Evolutionary conservation across 768 basidiomycete genomes (phyloP).

Genomic region (Mycena olivaceomarginata): DNA sequence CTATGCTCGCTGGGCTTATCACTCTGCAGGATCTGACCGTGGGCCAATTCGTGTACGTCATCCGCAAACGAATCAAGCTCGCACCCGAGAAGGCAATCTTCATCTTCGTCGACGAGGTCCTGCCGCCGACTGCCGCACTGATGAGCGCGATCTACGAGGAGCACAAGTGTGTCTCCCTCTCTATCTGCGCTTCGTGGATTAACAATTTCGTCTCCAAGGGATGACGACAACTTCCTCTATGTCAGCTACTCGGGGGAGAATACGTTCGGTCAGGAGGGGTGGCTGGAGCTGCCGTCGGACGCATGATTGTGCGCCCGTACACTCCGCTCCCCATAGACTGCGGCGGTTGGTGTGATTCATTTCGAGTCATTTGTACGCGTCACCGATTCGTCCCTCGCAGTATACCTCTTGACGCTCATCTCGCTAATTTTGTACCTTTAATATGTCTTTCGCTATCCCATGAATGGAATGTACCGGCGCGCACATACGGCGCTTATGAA

Average conservation of each 20-base stretch:
- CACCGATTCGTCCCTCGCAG: constrained; percentile 37
- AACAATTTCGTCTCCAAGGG: constrained; percentile 71
- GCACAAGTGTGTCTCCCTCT: constrained; percentile 87
- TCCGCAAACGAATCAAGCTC: constrained; percentile 99
- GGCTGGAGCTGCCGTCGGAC: constrained; percentile 67
- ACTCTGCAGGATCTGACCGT: constrained; percentile 90
- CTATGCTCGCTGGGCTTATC: constrained; percentile 8
- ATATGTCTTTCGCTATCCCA: constrained; percentile 45
- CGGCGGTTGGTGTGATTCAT: constrained; percentile 47
- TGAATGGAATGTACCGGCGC: constrained; percentile 42
- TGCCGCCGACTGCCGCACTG: constrained; percentile 97
- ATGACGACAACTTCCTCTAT: constrained; percentile 99
- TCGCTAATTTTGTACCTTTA: constrained; percentile 47
- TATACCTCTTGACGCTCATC: constrained; percentile 41
- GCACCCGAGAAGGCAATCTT: constrained; percentile 99
- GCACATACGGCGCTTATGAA: constrained; percentile 29
- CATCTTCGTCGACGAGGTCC: constrained; percentile 99
- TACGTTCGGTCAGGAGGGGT: constrained; percentile 84
- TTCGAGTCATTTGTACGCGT: constrained; percentile 38
- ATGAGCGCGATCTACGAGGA: constrained; percentile 99
- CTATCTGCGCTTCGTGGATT: constrained; percentile 44
- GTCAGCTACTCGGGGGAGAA: constrained; percentile 99
- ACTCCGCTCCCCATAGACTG: constrained; percentile 38
- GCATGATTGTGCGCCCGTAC: constrained; percentile 55
- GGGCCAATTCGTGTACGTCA: constrained; percentile 99